Evolutionary conservation across 805 yeast species (phyloP).

Genomic region (Ogataea angusta): DNA sequence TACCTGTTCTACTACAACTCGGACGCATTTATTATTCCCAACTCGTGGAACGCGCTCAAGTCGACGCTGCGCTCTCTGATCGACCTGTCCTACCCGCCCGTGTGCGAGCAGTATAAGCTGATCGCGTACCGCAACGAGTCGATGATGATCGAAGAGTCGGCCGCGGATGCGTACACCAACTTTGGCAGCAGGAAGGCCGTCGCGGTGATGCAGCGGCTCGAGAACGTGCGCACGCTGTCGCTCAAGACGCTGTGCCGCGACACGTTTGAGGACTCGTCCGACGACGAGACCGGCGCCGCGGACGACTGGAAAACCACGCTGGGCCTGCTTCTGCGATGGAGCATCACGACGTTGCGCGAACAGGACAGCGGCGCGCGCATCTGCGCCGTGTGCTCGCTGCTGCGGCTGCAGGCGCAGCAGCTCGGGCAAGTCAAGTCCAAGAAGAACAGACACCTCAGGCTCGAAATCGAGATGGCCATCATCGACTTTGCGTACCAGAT

Average conservation of each 20-base stretch:
- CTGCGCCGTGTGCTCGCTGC: constrained; percentile 24
- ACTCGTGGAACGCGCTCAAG: constrained; percentile 56
- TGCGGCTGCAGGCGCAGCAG: constrained; percentile 23
- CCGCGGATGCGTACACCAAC: constrained; percentile 11
- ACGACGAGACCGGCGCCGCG: constrained; percentile 12
- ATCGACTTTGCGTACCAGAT: constrained; percentile 32
- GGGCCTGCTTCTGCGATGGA: constrained; percentile 29
- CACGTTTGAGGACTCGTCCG: constrained; percentile 25
- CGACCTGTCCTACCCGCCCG: constrained; percentile 32
- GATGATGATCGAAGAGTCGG: constrained; percentile 49
- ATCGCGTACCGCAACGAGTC: constrained; percentile 71
- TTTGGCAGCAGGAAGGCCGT: constrained; percentile 18
- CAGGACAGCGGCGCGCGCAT: constrained; percentile 20
- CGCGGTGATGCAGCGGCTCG: constrained; percentile 27
- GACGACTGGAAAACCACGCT: constrained; percentile 28
- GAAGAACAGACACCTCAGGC: constrained; percentile 24
- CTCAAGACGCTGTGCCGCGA: constrained; percentile 21
- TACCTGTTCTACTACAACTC: constrained; percentile 47
- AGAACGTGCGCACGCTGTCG: constrained; percentile 19
- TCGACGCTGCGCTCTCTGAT: constrained; percentile 43
- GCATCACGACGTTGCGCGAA: constrained; percentile 25
- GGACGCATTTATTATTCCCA: constrained; percentile 63
- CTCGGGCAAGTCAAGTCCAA: constrained; percentile 22
- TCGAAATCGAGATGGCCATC: constrained; percentile 32
- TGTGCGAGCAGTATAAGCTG: constrained; percentile 50